A percentile compares a stretch with the other conserved stretches of the same genome.
Evolutionary conservation across 495 filamentous ascomycete species (phyloP).

Genomic region (Penicillium lagena): DNA sequence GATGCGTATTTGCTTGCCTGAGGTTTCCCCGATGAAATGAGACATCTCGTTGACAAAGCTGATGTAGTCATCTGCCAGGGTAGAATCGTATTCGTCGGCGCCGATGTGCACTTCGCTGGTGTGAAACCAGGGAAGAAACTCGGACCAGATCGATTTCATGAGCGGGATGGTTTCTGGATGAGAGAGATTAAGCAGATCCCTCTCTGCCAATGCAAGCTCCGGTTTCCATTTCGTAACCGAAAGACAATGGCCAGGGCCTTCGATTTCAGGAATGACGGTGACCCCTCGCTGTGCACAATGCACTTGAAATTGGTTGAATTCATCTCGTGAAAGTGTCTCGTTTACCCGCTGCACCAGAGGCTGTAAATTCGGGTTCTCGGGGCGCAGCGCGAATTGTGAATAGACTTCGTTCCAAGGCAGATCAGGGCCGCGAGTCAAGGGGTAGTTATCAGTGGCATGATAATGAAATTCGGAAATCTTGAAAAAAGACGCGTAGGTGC

Average conservation of each 20-base stretch:
- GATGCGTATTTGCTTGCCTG: conserved; percentile 43
- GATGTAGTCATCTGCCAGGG: conserved; percentile 46
- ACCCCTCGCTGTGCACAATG: conserved; percentile 47
- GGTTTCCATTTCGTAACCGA: conserved; percentile 53
- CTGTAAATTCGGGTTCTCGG: conserved; percentile 29
- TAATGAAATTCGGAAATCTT: conserved; percentile 54
- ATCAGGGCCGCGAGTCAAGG: conserved; percentile 46
- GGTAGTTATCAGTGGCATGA: conserved; percentile 52
- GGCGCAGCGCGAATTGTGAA: conserved; percentile 43
- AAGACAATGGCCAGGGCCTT: conserved; percentile 47
- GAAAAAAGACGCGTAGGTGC: conserved; percentile 51
- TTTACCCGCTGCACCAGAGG: conserved; percentile 41
- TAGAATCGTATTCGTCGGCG: conserved; percentile 49
- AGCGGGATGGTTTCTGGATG: conserved; percentile 49
- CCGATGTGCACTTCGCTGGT: conserved; percentile 52
- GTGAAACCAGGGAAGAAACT: conserved; percentile 51
- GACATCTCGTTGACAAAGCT: conserved; percentile 48
- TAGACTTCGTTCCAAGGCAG: conserved; percentile 45
- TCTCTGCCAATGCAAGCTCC: conserved; percentile 41
- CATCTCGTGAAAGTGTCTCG: conserved; percentile 38
- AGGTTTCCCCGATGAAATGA: conserved; percentile 30
- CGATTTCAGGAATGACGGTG: conserved; percentile 50
- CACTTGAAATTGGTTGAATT: conserved; percentile 43
- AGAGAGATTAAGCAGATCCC: conserved; percentile 46
- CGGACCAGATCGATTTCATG: conserved; percentile 47